Evolutionary conservation across 2,329 filamentous ascomycete species (phyloP).

Genomic region (Colletotrichum somersetense): DNA sequence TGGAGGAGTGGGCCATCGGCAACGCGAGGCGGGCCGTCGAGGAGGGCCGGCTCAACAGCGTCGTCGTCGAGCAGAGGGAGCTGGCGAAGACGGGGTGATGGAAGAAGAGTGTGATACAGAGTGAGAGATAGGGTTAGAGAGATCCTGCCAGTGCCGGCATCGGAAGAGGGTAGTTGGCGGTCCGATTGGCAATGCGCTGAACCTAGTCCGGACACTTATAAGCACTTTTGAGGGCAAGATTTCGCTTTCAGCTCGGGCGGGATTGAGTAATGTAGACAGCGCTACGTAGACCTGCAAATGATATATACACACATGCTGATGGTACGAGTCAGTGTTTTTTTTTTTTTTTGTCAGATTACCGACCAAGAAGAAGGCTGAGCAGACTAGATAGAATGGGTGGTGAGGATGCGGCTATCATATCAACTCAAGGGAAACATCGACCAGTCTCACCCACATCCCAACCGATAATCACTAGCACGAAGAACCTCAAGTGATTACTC

Average conservation of each 20-base stretch:
- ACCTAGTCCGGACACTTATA: neutral
- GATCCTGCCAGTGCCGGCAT: neutral
- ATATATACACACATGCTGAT: neutral
- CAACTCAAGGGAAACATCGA: neutral
- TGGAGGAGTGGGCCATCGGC: conserved; percentile 82
- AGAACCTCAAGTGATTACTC: neutral
- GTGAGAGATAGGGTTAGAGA: too few relatives aligned
- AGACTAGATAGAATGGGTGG: neutral
- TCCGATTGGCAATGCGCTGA: neutral
- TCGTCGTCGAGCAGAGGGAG: conserved; percentile 77
- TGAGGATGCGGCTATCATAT: neutral
- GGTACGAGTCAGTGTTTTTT: neutral
- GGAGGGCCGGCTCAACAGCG: conserved; percentile 72
- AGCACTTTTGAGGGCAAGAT: neutral
- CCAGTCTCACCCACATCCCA: neutral
- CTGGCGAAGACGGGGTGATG: conserved; percentile 38
- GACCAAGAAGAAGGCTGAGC: neutral
- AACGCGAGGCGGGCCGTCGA: conserved; percentile 76
- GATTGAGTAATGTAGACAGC: neutral
- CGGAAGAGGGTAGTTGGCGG: neutral
- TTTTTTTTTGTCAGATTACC: neutral
- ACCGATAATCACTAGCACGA: neutral
- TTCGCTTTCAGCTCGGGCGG: neutral
- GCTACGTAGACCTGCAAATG: neutral
- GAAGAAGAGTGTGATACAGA: neutral